Evolutionary conservation across 192 early-diverging fungal genomes (phyloP), one percentile per base, ranked within the genome.

Genomic region (Dissophora ornata): DNA sequence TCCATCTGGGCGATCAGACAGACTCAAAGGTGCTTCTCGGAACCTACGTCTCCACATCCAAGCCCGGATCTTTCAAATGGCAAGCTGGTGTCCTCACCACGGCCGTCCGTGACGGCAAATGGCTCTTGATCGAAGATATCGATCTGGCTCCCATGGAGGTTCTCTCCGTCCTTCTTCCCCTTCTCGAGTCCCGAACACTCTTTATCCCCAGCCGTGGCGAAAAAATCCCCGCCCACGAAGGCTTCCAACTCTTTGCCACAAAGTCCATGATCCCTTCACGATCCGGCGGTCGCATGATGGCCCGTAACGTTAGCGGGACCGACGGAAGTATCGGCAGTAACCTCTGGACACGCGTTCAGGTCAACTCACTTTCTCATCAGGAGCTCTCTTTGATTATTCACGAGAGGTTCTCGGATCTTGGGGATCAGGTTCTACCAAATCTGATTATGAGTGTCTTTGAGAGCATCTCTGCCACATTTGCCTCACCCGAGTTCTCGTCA

Each of bases 111-210:
- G 85, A 94, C 58, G 98, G 98, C 36, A 84, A 89, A 13, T 99
- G 98, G 98, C 89, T 99, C 48, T 80, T 99, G 47, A 89, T 99
- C 69, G 98, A 99, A 81, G 96, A 98, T 83, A 91, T 99, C 61
- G 95, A 99, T 71, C 80, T 95, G 26, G 98, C 98, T 0, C 93
- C 98, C n/a, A 62, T 89, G 13, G 98, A 99, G 63, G 97, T 98
- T 22, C 79, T 98, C 47, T 92, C 94, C 18, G 89, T 96, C 10
- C 84, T 99, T 45, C 68, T 96, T n/a, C 95, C 97, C 4, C 82
- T 99, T 22, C 84, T 99, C 7, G 96, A 99, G 82, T 92, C 90
- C 16, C 81, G 94, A 9, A 87, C 87, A n/a, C 83, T 99, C 38
- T 95, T 96, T 74, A 94, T 98, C 38, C 86, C 97, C 11, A 91